Evolutionary conservation across 768 basidiomycete species (phyloP).

Genomic region (Tulasnella sp.): DNA sequence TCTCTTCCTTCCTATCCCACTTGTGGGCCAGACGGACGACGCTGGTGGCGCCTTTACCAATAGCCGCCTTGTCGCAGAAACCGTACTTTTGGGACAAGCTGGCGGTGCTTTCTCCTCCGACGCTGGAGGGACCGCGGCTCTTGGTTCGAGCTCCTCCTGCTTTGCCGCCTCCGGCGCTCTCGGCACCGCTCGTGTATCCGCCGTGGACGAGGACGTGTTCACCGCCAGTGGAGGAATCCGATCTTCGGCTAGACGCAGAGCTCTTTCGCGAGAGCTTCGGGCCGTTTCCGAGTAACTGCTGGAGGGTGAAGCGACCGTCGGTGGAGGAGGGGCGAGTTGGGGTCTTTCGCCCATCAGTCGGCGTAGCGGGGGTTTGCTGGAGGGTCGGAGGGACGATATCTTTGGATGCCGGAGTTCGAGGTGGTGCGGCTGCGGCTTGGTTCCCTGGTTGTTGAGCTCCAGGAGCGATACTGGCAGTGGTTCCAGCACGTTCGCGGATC

Average conservation of each 20-base stretch:
- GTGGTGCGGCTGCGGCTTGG: conserved; percentile 13
- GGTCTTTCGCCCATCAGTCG: conserved; percentile 12
- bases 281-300: conserved; percentile 67
- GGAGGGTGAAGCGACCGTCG: conserved; percentile 67
- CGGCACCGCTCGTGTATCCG: conserved; percentile 21
- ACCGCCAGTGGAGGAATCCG: conserved; percentile 43
- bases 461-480: background rate
- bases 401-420: conserved; percentile 10
- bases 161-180: conserved; percentile 35
- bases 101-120: conserved; percentile 48
- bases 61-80: conserved; percentile 92
- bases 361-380: background rate
- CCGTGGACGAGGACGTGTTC: background rate
- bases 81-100: conserved; percentile 87
- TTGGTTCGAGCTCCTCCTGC: conserved; percentile 43
- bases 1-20: conserved; percentile 96
- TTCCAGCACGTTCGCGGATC: conserved; percentile 10
- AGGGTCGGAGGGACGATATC: background rate
- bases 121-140: conserved; percentile 14
- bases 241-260: conserved; percentile 60
- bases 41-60: conserved; percentile 97
- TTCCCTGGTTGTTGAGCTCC: background rate
- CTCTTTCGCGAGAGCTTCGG: conserved; percentile 71
- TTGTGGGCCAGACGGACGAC: conserved; percentile 96
- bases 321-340: conserved; percentile 19